These are phyloP conservation scores for Phalaenopsis aphrodite DNA, from an alignment of 106 monocot species.

Conservation along the genomic window DNA sequence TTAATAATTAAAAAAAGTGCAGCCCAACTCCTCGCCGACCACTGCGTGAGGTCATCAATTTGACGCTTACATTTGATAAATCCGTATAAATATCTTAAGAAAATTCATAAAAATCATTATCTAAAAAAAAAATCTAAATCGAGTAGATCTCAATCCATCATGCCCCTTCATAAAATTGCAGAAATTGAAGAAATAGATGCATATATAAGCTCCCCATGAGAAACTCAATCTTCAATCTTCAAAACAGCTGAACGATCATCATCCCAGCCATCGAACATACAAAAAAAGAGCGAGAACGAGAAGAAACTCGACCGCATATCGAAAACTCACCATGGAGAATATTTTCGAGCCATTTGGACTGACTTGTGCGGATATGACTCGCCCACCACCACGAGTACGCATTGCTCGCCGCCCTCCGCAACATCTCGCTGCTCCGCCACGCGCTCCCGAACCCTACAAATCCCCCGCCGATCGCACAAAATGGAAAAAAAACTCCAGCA, in stretches of 20 bases:
- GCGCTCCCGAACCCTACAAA: neutral
- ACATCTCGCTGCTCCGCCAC: conserved; percentile 18
- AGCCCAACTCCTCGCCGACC: no score
- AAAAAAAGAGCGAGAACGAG: neutral
- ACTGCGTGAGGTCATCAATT: no score
- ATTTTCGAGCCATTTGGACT: conserved; percentile 72
- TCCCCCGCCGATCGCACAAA: neutral
- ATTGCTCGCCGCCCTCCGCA: conserved; percentile 66
- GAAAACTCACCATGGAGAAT: conserved; percentile 35
- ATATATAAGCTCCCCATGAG: neutral
- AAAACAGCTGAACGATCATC: neutral
- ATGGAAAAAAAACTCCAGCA: neutral
- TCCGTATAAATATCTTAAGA: no score
- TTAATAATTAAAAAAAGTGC: no score
- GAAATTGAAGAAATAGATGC: neutral
- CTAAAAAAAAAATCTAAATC: no score
- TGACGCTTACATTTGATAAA: no score
- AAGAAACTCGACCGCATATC: neutral
- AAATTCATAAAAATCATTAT: no score
- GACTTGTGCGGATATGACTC: conserved; percentile 58
- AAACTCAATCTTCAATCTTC: neutral
- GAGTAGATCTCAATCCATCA: no score
- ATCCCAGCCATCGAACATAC: neutral
- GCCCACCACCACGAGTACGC: conserved; percentile 82
- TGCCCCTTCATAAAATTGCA: neutral